A percentile compares a stretch with the other conserved stretches of the same genome.
Evolutionary conservation across 441 rosid genomes (phyloP).

Genomic region (Capsella rubella): DNA sequence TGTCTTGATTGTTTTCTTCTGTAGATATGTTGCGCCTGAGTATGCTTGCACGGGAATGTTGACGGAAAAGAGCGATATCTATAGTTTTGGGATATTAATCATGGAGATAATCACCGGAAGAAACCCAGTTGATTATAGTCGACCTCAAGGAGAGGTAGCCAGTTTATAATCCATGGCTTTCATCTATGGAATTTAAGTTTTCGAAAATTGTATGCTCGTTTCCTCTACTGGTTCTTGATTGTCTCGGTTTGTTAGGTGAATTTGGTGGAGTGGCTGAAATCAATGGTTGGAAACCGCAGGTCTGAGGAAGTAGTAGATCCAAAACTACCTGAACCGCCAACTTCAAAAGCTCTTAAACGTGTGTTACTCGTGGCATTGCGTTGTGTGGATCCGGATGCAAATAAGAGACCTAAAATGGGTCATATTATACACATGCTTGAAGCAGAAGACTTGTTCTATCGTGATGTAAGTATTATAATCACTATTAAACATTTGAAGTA

Average conservation of each 20-base stretch:
- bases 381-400: conserved; percentile 96
- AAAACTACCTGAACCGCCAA: conserved; percentile 80
- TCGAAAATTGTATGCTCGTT: background rate
- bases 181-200: background rate
- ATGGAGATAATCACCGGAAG: conserved; percentile 95
- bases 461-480: conserved; percentile 59
- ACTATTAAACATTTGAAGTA: conserved; percentile 10
- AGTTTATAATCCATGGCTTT: background rate
- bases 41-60: conserved; percentile 99
- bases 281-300: conserved; percentile 85
- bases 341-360: conserved; percentile 92
- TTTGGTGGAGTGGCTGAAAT: conserved; percentile 93
- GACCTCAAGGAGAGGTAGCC: conserved; percentile 85
- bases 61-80: conserved; percentile 91
- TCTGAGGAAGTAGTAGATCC: conserved; percentile 93
- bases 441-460: conserved; percentile 83
- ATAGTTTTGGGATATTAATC: conserved; percentile 90
- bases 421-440: conserved; percentile 97
- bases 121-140: conserved; percentile 90
- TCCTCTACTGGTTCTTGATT: background rate
- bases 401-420: conserved; percentile 97
- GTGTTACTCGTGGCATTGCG: conserved; percentile 81
- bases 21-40: conserved; percentile 95
- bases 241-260: conserved; percentile 63
- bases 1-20: conserved; percentile 23